Evolutionary conservation across 1,139 yeast genomes (phyloP).

Genomic region (Lodderomyces theae): DNA sequence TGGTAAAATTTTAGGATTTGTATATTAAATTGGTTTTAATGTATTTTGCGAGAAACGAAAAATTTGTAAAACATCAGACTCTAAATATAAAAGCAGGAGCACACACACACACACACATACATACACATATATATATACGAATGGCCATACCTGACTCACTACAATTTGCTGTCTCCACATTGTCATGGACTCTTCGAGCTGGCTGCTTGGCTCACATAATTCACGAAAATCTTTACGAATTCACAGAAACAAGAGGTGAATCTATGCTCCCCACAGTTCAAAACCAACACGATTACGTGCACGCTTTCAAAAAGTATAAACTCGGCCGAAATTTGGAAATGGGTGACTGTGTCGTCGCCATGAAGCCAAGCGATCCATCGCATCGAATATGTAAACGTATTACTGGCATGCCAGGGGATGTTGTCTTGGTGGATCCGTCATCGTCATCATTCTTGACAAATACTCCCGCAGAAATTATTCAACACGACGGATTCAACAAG

Average conservation of each 20-base stretch:
- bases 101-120: too few species aligned
- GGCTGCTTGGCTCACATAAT: constrained; percentile 69
- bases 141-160: constrained; percentile 22
- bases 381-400: constrained; percentile 89
- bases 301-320: constrained; percentile 61
- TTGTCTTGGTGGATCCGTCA: constrained; percentile 77
- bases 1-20: constrained; percentile 96
- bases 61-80: not conserved
- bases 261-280: constrained; percentile 92
- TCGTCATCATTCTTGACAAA: constrained; percentile 52
- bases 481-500: constrained; percentile 51
- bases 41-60: not conserved
- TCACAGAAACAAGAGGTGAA: constrained; percentile 85
- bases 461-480: constrained; percentile 25
- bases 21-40: constrained; percentile 53
- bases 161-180: constrained; percentile 31
- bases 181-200: constrained; percentile 53
- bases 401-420: constrained; percentile 95
- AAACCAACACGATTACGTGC: constrained; percentile 73
- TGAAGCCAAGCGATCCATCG: constrained; percentile 85
- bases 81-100: too few species aligned
- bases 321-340: constrained; percentile 60
- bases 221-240: constrained; percentile 67
- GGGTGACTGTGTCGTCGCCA: constrained; percentile 88
- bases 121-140: too few species aligned